Base-by-base conservation (phyloP, 768 basidiomycete species). In the Lentinus brumalis region DNA sequence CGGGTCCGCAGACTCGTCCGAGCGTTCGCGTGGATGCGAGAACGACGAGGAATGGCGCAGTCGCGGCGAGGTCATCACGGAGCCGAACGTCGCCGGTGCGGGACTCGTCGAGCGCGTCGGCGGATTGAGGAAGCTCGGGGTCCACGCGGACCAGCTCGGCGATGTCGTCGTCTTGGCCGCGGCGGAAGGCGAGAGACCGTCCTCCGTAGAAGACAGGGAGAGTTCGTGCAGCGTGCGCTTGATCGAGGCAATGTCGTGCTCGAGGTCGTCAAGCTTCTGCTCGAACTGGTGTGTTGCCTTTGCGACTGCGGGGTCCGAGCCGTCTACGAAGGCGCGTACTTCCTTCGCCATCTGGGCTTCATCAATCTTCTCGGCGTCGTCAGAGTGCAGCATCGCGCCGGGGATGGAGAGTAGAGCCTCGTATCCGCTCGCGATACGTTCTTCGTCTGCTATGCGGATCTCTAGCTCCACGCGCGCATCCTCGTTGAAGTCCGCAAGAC, bases 401-500 rank as follows among this genome's bases (percentile, higher is more conserved):
- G 83, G 82, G 3, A 92, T 77, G 15, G 77, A 74, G 12, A 92
- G 75, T n/a, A 92, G 70, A 0, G 88, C 85, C 65, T 86, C 84
- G 60, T 86, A 93, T 3, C 91, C 91, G 8, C 79, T 80, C 7
- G 78, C 76, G 0, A 87, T 77, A 14, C 93, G 79, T 11, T 79
- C 81, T 63, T 91, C 91, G 68, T 94, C 92, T 2, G 88, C 82
- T 10, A 86, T 75, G 26, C 85, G 83, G 42, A 94, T 93, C 74
- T 94, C 92, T 21, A 94, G 75, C 69, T 94, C 92, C 10, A 94
- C 92, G 1, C 89, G 84, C 1, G 85, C 85, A 64, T 93, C 92
- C 69, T 93, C 92, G 5, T 83, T 83, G 68, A 82, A 90, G 69
- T 94, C 89, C 55, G 85, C 79, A 45, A 94, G 77, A 8, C 91